phyloP scores from a whole-genome alignment of 371 early-diverging fungal species.

The Mortierella sp. region DNA sequence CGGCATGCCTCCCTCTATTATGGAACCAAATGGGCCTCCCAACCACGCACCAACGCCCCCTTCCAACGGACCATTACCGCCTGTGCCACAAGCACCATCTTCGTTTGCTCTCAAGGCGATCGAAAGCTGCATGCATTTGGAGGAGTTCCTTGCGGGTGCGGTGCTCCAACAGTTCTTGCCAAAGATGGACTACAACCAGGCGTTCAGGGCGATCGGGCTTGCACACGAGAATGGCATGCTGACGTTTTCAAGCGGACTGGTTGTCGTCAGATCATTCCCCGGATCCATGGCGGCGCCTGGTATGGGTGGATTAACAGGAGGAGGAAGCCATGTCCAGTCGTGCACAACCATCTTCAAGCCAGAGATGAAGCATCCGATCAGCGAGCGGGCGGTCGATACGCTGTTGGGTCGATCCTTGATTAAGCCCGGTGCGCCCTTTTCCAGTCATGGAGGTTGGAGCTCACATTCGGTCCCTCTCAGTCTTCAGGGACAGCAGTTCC shows the following conservation, averaged over 20 bases:
- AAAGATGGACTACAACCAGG: slow-evolving; percentile 36
- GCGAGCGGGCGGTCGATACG: slow-evolving; percentile 4
- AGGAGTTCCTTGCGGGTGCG: slow-evolving; percentile 40
- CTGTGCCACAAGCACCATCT: slow-evolving; percentile 15
- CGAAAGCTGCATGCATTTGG: slow-evolving; percentile 40
- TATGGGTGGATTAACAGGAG: neutral
- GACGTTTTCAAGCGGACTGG: slow-evolving; percentile 11
- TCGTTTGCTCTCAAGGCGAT: slow-evolving; percentile 35
- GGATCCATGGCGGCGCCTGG: neutral
- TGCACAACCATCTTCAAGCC: slow-evolving; percentile 24
- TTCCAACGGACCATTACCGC: neutral
- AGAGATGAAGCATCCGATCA: slow-evolving; percentile 5
- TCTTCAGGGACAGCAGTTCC: slow-evolving; percentile 22
- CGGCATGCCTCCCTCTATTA: neutral
- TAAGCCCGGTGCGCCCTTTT: neutral
- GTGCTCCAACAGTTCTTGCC: slow-evolving; percentile 49
- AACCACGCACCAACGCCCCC: slow-evolving; percentile 2
- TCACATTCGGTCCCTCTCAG: neutral
- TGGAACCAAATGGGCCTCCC: neutral
- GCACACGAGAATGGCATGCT: slow-evolving; percentile 45
- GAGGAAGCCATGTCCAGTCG: slow-evolving; percentile 17
- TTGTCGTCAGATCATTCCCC: neutral
- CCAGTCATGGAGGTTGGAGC: neutral
- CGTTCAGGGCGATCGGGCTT: slow-evolving; percentile 24
- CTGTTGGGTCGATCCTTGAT: neutral